Conservation (phyloP, 495 filamentous ascomycete species). For the Hyphodiscus hymeniophilus region DNA sequence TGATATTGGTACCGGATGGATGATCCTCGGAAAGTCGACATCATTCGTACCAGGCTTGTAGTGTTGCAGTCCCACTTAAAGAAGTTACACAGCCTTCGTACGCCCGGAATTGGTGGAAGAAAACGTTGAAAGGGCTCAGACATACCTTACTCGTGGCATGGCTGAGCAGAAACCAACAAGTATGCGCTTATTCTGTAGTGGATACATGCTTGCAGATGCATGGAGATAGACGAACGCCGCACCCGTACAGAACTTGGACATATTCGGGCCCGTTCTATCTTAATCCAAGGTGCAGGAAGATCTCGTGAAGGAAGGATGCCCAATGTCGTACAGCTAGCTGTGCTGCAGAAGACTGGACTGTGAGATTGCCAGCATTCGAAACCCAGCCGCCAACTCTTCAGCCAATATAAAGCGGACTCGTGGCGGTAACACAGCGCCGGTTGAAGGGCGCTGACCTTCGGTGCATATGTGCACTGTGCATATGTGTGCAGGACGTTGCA, state of each 20-base stretch:
- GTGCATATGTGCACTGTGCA: constrained; percentile 1
- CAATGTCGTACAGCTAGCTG: background rate
- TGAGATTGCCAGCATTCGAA: background rate
- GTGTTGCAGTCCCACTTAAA: no score
- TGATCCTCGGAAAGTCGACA: no score
- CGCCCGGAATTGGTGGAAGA: background rate
- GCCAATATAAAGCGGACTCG: constrained; percentile 6
- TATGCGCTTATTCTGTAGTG: no score
- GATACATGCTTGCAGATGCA: background rate
- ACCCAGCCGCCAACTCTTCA: background rate
- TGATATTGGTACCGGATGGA: no score
- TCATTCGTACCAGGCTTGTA: no score
- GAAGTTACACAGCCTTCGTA: no score
- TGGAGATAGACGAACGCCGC: constrained; percentile 6
- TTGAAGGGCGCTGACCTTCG: background rate
- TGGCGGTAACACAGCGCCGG: constrained; percentile 6
- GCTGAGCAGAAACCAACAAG: background rate
- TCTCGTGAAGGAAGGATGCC: constrained; percentile 2
- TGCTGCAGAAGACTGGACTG: background rate
- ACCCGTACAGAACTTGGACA: background rate
- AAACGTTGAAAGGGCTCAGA: background rate
- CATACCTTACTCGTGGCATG: no score
- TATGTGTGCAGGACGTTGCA: background rate
- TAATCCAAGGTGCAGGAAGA: background rate
- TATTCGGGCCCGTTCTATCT: background rate